Conservation (phyloP, 2,329 filamentous ascomycete genomes). For the Stachybotrys chlorohalonatus region DNA sequence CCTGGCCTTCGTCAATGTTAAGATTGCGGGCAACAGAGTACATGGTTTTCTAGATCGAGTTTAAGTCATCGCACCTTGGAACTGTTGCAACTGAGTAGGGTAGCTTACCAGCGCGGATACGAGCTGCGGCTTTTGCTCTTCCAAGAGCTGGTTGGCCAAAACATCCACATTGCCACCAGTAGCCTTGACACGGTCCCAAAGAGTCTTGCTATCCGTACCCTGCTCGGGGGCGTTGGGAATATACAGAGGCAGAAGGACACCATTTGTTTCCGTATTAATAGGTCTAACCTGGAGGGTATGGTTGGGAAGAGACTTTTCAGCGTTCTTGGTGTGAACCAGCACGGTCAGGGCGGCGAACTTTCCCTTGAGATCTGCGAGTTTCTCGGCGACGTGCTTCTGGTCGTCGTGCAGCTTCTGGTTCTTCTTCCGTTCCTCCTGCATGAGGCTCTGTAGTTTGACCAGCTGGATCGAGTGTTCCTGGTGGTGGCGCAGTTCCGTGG, state of each 20-base stretch:
- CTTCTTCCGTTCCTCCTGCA: not conserved
- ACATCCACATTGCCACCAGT: not conserved
- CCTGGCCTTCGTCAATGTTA: not conserved
- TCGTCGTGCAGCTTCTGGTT: not conserved
- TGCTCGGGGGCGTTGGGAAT: not conserved
- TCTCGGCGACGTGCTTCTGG: not conserved
- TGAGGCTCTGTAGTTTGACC: constrained; percentile 6
- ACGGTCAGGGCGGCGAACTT: constrained; percentile 4
- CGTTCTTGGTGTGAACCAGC: not conserved
- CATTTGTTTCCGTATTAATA: no score
- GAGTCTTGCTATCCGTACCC: not conserved
- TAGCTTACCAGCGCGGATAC: not conserved
- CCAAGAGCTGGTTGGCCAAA: not conserved
- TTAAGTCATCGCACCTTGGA: not conserved
- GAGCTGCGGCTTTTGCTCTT: not conserved
- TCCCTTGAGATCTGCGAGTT: constrained; percentile 7
- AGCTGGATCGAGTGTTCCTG: constrained; percentile 7
- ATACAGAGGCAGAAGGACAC: not conserved
- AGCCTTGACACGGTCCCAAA: not conserved
- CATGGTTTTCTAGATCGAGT: not conserved
- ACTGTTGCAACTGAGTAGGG: not conserved
- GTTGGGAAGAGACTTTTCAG: not conserved
- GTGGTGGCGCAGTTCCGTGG: not conserved
- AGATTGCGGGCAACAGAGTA: not conserved
- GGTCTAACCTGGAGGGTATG: no score